Percentiles rank a stretch among this genome's conserved stretches.
Evolutionary conservation across 75 land plant genomes (phyloP).

Genomic region (Cryptomeria japonica): DNA sequence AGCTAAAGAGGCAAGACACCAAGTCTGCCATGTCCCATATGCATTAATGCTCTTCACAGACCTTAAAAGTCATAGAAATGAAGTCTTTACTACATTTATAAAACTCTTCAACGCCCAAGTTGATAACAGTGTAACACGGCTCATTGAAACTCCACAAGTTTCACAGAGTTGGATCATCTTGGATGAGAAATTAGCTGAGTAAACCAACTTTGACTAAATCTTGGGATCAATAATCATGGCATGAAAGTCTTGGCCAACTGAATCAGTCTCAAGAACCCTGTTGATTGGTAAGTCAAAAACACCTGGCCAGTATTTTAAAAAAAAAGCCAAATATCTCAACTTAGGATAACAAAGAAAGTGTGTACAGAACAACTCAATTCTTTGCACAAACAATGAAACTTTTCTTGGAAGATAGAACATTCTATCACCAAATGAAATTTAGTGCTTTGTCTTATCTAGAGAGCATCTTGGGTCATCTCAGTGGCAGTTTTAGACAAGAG

Average conservation of each 20-base stretch:
- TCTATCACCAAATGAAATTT: too few species aligned
- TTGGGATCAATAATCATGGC: neutral
- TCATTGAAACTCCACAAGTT: neutral
- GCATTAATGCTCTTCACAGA: too few species aligned
- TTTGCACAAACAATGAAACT: too few species aligned
- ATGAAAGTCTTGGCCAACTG: neutral
- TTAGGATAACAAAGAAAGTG: too few species aligned
- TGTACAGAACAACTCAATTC: too few species aligned
- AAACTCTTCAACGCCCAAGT: neutral
- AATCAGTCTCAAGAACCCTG: neutral
- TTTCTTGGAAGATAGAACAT: too few species aligned
- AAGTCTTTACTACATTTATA: neutral
- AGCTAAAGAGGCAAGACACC: neutral
- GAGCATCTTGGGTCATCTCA: too few species aligned
- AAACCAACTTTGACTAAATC: neutral
- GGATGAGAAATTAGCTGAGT: neutral
- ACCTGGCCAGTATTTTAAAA: neutral
- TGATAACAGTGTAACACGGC: neutral
- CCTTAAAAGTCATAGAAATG: neutral
- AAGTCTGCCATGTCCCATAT: neutral
- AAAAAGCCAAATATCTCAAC: too few species aligned
- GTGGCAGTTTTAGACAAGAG: too few species aligned
- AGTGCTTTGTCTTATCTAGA: too few species aligned
- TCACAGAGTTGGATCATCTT: neutral
- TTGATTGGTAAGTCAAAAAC: neutral